Percentiles rank a stretch among this genome's conserved stretches.
These are phyloP conservation scores for Otatea glauca DNA, from an alignment of 176 grass and related monocot genomes.

Conservation along the genomic window DNA sequence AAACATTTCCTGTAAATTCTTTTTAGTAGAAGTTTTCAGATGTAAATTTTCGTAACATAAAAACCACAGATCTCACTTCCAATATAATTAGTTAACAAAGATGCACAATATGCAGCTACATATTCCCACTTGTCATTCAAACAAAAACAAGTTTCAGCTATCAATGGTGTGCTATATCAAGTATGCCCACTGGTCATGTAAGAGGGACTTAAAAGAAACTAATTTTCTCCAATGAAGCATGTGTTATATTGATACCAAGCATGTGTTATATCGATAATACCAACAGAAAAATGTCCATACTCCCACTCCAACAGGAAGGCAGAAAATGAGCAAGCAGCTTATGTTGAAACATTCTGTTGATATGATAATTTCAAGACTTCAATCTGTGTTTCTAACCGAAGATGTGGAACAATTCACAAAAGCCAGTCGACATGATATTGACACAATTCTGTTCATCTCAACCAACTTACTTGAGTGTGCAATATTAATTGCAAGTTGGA, in stretches of 20 bases:
- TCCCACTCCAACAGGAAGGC: neutral
- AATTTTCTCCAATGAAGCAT: neutral
- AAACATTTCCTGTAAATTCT: constrained; percentile 8
- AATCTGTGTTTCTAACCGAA: neutral
- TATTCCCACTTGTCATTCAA: constrained; percentile 3
- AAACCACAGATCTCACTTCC: neutral
- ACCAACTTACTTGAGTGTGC: neutral
- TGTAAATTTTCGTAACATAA: neutral
- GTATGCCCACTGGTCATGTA: neutral
- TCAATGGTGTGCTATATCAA: neutral
- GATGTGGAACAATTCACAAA: neutral
- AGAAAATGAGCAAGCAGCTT: neutral
- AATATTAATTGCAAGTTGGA: neutral
- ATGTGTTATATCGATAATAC: neutral
- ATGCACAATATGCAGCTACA: constrained; percentile 18
- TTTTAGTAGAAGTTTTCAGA: neutral
- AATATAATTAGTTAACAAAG: neutral
- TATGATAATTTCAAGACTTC: neutral
- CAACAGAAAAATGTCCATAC: neutral
- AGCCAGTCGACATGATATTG: neutral
- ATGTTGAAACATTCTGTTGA: neutral
- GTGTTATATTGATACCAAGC: neutral
- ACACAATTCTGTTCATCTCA: neutral
- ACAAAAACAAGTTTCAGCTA: constrained; percentile 8
- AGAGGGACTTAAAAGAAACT: constrained; percentile 1